Percentiles rank a stretch among this genome's conserved stretches.
These are phyloP conservation scores for Naganishia onofrii DNA, from an alignment of 768 basidiomycete species.

Conservation along the genomic window DNA sequence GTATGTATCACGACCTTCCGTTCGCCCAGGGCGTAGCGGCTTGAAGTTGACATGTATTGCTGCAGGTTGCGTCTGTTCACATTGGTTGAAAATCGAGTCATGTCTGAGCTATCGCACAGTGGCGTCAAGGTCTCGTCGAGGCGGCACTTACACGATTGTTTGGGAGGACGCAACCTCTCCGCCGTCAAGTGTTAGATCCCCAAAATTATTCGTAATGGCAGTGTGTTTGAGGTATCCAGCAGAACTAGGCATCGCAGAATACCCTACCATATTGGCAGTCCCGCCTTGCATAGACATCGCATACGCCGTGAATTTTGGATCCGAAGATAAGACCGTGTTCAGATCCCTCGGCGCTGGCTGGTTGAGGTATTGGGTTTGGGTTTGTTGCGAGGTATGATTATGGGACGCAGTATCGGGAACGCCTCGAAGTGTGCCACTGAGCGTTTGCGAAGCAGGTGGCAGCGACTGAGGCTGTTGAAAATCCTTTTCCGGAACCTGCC, in stretches of 20 bases:
- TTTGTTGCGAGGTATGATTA: neutral
- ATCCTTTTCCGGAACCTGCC: neutral
- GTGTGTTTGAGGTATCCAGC: constrained; percentile 8
- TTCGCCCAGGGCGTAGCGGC: constrained; percentile 85
- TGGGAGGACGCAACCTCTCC: neutral
- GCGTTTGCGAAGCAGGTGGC: neutral
- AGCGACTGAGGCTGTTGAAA: neutral
- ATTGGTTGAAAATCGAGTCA: neutral
- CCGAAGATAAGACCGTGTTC: neutral
- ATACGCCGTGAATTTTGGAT: constrained; percentile 4
- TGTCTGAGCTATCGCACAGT: no score
- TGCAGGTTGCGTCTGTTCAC: neutral
- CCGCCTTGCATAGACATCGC: neutral
- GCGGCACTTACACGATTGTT: neutral
- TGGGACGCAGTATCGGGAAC: neutral
- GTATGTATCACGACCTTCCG: constrained; percentile 94
- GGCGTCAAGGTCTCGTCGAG: neutral
- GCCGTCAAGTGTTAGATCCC: neutral
- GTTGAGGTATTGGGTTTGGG: neutral
- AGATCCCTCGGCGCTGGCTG: neutral
- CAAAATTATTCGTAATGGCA: neutral
- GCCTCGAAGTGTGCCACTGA: neutral
- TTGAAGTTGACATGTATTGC: constrained; percentile 71
- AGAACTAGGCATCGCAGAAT: neutral
- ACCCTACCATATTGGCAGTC: neutral